Percentiles rank a stretch among this genome's conserved stretches.
Conservation (phyloP, 1,284 basidiomycete species). For the Vanrija humicola region DNA sequence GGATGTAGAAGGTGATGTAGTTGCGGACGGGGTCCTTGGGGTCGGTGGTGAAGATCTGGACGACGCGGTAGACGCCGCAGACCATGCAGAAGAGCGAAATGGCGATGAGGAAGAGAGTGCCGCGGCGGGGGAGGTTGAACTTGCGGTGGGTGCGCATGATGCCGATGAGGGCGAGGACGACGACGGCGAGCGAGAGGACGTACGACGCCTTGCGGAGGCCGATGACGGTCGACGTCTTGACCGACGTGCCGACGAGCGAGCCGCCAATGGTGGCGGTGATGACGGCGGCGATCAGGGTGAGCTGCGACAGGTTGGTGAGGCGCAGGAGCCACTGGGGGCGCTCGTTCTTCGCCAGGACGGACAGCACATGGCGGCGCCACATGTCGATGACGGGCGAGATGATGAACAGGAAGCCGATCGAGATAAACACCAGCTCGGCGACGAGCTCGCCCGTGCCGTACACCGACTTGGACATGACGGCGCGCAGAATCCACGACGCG, state of each 20-base stretch:
- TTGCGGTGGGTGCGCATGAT: conserved; percentile 12
- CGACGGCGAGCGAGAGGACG: conserved; percentile 22
- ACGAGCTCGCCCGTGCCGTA: conserved; percentile 24
- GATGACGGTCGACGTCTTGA: conserved; percentile 14
- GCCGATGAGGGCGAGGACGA: conserved; percentile 13
- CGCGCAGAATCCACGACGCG: conserved; percentile 24
- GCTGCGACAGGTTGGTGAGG: background rate
- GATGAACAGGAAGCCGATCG: conserved; percentile 31
- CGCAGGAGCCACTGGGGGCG: conserved; percentile 6
- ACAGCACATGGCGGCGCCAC: conserved; percentile 24
- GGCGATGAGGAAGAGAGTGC: conserved; percentile 11
- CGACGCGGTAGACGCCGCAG: conserved; percentile 19
- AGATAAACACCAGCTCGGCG: conserved; percentile 32
- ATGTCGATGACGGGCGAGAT: conserved; percentile 28
- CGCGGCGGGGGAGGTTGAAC: conserved; percentile 7
- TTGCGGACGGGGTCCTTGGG: conserved; percentile 10
- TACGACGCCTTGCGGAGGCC: conserved; percentile 19
- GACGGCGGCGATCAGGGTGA: conserved; percentile 23
- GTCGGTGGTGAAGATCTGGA: conserved; percentile 17
- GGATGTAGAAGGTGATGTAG: conserved; percentile 22
- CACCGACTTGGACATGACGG: conserved; percentile 25
- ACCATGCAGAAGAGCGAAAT: conserved; percentile 13
- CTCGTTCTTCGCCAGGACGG: background rate
- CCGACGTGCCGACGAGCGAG: conserved; percentile 1
- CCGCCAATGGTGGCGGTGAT: conserved; percentile 21